A percentile compares a stretch with the other conserved stretches of the same genome.
phyloP scores from a whole-genome alignment of 1,284 basidiomycete genomes.

The Apiotrichum siamense region DNA sequence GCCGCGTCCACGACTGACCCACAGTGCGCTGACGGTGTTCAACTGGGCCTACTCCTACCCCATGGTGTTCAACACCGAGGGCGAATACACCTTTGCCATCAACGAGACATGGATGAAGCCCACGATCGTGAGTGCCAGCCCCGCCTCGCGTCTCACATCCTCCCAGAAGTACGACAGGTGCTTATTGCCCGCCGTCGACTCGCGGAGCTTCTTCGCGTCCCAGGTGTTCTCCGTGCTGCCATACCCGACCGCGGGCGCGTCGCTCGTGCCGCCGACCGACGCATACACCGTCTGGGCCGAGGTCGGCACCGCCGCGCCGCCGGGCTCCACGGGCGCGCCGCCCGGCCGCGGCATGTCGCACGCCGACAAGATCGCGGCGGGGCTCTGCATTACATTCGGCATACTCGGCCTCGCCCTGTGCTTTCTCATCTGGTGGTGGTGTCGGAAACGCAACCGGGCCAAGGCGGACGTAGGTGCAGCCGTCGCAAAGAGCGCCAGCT shows the following conservation, averaged over 20 bases:
- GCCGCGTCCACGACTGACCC: neutral
- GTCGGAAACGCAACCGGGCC: neutral
- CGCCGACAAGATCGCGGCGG: neutral
- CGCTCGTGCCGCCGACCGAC: constrained; percentile 11
- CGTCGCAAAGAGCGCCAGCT: neutral
- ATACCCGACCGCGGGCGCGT: constrained; percentile 21
- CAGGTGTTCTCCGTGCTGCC: constrained; percentile 32
- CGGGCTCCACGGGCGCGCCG: constrained; percentile 18
- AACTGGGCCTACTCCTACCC: constrained; percentile 29
- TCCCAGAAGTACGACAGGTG: constrained; percentile 26
- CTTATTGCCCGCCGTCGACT: constrained; percentile 22
- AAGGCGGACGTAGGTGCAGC: neutral
- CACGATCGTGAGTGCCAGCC: constrained; percentile 29
- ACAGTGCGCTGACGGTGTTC: constrained; percentile 1
- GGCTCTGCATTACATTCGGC: constrained; percentile 28
- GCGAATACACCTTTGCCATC: constrained; percentile 44
- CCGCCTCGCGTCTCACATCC: neutral
- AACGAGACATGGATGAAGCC: constrained; percentile 44
- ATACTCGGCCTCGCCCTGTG: constrained; percentile 26
- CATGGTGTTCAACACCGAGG: constrained; percentile 34
- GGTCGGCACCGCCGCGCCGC: constrained; percentile 26
- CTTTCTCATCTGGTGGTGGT: constrained; percentile 7
- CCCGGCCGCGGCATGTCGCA: neutral
- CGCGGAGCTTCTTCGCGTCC: constrained; percentile 41
- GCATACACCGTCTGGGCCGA: constrained; percentile 29